These are phyloP conservation scores for Termitomyces sp. DNA, from an alignment of 768 basidiomycete genomes.

Conservation along the genomic window DNA sequence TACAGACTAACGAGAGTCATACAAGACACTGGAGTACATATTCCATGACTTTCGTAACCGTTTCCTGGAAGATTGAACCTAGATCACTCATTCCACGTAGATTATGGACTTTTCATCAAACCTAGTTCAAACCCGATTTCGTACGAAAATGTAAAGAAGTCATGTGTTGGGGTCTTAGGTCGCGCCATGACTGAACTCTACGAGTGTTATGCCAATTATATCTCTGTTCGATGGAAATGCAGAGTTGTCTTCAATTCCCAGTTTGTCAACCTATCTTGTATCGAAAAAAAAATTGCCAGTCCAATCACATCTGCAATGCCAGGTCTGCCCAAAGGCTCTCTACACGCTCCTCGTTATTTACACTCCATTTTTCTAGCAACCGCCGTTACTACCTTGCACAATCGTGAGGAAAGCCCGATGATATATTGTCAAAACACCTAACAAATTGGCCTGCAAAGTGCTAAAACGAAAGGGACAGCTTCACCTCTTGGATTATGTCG, in stretches of 20 bases:
- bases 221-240: neutral
- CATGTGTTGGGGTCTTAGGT: neutral
- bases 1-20: neutral
- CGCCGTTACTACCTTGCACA: constrained; percentile 34
- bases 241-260: constrained; percentile 2
- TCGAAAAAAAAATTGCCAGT: constrained; percentile 6
- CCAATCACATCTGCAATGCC: constrained; percentile 10
- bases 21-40: neutral
- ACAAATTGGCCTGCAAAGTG: constrained; percentile 18
- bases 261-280: constrained; percentile 4
- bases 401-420: constrained; percentile 30
- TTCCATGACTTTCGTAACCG: neutral
- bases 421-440: neutral
- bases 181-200: neutral
- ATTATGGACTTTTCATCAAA: neutral
- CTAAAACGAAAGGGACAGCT: constrained; percentile 18
- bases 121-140: neutral
- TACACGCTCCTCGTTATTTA: neutral
- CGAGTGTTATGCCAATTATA: constrained; percentile 7
- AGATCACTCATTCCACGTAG: neutral
- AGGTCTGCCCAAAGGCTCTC: constrained; percentile 7
- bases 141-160: neutral
- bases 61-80: neutral
- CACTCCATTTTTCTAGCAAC: neutral
- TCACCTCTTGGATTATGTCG: constrained; percentile 35